Evolutionary conservation across 2,329 filamentous ascomycete genomes (phyloP), one percentile per base, ranked within the genome.

Genomic region (Diaporthe sp.): DNA sequence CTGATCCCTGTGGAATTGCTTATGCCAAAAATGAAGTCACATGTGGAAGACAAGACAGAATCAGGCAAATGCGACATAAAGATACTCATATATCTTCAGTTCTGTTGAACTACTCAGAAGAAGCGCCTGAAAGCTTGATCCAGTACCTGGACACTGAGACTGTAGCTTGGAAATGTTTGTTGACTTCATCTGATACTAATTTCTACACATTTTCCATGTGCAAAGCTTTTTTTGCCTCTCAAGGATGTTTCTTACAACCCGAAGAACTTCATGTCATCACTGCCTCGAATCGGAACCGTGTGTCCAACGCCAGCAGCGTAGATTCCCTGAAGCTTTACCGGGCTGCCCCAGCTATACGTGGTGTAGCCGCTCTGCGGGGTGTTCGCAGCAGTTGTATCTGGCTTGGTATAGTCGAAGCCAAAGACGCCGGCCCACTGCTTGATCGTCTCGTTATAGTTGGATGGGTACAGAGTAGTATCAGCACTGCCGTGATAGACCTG

Each of bases 341-440:
- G 77, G 13, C 82, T 80, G 10, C 85, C 85, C 75, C 84, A 86
- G 5, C 83, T 80, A 57, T 82, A 82, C 8, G 81, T 86, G 40
- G 82, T 82, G 77, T 85, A 87, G 28, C 82, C 82, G 40, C 77
- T 78, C 72, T 82, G 80, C 15, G 84, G 85, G 15, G 73, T 79
- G 75, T 85, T 83, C n/a, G 78, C 76, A 15, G 78, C 75, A 1
- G 80, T 81, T 42, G 77, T 78, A 22, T 67, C 64, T 7, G 64
- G 64, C 64, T 67, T 67, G 22, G 64, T 67, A 25, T 67, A 67
- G 64, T 67, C 64, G 9, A 67, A 52, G 6, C 64, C 64, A 22
- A 86, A 82, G 13, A 90, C 86, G 42, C 85, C 83, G 28, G 84
- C 84, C 86, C 86, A 87, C 76, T 87, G 82, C 79, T 87, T 86